Evolutionary conservation across 1,284 basidiomycete genomes (phyloP).

Genomic region (Coniferiporia weirii): DNA sequence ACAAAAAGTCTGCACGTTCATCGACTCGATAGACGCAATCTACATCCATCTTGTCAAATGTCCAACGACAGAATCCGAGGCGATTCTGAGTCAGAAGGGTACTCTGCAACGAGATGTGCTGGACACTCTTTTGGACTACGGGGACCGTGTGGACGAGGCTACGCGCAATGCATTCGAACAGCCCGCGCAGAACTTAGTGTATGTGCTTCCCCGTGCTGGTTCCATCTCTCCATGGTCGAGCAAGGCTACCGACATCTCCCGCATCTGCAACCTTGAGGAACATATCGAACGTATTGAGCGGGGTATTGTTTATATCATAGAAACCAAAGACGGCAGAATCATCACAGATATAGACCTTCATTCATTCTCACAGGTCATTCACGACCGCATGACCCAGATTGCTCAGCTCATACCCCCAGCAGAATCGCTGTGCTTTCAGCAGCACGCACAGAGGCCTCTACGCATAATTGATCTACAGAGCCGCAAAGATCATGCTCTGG

Average conservation of each 20-base stretch:
- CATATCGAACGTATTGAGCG: constrained; percentile 82
- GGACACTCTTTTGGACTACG: constrained; percentile 80
- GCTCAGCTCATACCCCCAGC: constrained; percentile 57
- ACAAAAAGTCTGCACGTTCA: constrained; percentile 45
- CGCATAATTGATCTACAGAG: constrained; percentile 59
- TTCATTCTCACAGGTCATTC: constrained; percentile 62
- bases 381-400: constrained; percentile 96
- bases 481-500: constrained; percentile 25
- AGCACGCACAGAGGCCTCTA: constrained; percentile 64
- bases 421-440: constrained; percentile 64
- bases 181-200: constrained; percentile 45
- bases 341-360: constrained; percentile 42
- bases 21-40: constrained; percentile 76
- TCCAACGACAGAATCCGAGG: constrained; percentile 41
- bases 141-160: constrained; percentile 56
- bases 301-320: constrained; percentile 72
- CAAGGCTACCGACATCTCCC: constrained; percentile 95
- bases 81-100: constrained; percentile 40
- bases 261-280: constrained; percentile 73
- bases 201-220: constrained; percentile 74
- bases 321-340: constrained; percentile 34
- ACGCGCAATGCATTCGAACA: constrained; percentile 40
- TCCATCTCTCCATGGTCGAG: constrained; percentile 94
- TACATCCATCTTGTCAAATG: constrained; percentile 85
- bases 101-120: constrained; percentile 55